Conservation (phyloP, 495 filamentous ascomycete genomes). For the Neurospora sp. region DNA sequence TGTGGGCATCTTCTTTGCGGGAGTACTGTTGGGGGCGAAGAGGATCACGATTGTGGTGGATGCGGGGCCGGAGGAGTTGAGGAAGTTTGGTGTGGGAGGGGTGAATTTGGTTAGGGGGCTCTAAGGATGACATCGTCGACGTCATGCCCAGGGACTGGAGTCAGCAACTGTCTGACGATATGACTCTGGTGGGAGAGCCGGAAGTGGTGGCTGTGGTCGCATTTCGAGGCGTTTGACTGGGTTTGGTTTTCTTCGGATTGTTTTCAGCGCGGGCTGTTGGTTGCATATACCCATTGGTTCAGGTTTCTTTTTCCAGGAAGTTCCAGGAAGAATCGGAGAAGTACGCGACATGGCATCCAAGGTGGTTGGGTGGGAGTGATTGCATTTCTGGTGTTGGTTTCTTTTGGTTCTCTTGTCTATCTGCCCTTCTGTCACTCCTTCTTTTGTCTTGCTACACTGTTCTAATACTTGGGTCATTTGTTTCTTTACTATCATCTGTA, state of each 20-base stretch:
- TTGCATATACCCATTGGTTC: background rate
- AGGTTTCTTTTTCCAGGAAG: background rate
- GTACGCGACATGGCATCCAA: background rate
- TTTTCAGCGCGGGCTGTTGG: background rate
- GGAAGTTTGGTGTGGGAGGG: background rate
- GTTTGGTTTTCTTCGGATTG: background rate
- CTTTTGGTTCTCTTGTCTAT: background rate
- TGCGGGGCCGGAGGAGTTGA: background rate
- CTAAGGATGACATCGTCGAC: background rate
- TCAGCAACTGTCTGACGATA: background rate
- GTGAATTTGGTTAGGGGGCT: background rate
- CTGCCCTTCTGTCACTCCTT: background rate
- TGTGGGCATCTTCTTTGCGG: background rate
- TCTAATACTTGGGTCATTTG: background rate
- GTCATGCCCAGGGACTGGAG: background rate
- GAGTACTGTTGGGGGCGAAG: slow-evolving; percentile 1
- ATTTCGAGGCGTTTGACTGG: background rate
- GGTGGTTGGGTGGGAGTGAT: background rate
- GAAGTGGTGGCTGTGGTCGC: background rate
- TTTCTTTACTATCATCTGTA: background rate
- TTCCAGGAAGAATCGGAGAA: background rate
- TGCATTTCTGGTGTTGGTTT: background rate
- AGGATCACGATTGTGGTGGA: slow-evolving; percentile 3
- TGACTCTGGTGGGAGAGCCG: too few relatives aligned
- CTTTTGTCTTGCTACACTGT: background rate